These are phyloP conservation scores for Phytophthora crassamura DNA, from an alignment of 352 stramenopile genomes.

Conservation along the genomic window DNA sequence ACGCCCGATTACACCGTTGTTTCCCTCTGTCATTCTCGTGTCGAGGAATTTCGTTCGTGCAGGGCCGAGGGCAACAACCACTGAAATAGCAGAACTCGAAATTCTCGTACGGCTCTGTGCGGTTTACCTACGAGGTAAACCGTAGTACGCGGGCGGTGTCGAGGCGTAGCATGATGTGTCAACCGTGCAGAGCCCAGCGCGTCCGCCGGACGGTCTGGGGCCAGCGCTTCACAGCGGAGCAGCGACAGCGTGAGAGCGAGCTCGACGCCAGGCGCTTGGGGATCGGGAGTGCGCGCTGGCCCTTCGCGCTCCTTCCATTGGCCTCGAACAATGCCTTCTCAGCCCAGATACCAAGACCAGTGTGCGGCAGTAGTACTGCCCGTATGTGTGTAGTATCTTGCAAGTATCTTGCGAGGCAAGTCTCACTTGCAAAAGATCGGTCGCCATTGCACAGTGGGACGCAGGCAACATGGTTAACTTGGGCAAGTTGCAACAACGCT, in stretches of 20 bases:
- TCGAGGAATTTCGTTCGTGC: slow-evolving; percentile 22
- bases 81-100: too few relatives aligned
- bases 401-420: too few relatives aligned
- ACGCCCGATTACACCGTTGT: slow-evolving; percentile 4
- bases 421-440: slow-evolving; percentile 21
- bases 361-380: too few relatives aligned
- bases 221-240: slow-evolving; percentile 16
- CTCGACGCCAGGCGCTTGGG: slow-evolving; percentile 15
- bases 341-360: too few relatives aligned
- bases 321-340: background rate
- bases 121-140: too few relatives aligned
- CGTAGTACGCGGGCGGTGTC: background rate
- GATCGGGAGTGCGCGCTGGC: slow-evolving; percentile 14
- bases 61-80: background rate
- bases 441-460: slow-evolving; percentile 16
- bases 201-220: background rate
- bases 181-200: slow-evolving; percentile 16
- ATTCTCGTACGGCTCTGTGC: background rate
- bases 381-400: too few relatives aligned
- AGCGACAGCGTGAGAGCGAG: slow-evolving; percentile 18
- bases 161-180: slow-evolving; percentile 29
- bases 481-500: too few relatives aligned
- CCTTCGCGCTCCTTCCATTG: slow-evolving; percentile 12
- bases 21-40: background rate
- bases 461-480: too few relatives aligned